Evolutionary conservation across 2,329 filamentous ascomycete genomes (phyloP).

Genomic region (Trichoderma breve): DNA sequence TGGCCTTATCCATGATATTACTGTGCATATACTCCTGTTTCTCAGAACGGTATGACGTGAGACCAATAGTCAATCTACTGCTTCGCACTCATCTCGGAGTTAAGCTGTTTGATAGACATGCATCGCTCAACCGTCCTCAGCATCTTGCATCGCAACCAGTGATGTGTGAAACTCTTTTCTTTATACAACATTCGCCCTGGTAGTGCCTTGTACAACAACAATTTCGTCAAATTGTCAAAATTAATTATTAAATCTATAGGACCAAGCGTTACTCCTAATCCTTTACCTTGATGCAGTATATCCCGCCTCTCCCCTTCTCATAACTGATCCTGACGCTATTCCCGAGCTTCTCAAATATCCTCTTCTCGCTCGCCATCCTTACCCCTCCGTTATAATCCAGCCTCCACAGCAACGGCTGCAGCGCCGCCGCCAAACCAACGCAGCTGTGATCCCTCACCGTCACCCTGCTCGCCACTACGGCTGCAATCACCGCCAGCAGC

Average conservation of each 20-base stretch:
- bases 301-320: neutral
- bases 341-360: conserved; percentile 22
- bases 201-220: too few relatives aligned
- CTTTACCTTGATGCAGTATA: conserved; percentile 11
- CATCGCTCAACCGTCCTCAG: neutral
- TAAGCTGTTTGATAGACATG: neutral
- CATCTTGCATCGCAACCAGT: neutral
- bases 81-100: neutral
- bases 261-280: neutral
- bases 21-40: neutral
- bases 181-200: neutral
- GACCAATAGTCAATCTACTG: neutral
- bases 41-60: neutral
- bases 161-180: neutral
- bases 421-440: conserved; percentile 24
- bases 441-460: conserved; percentile 29
- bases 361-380: conserved; percentile 23
- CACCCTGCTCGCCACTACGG: conserved; percentile 29
- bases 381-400: conserved; percentile 23
- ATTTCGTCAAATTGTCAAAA: neutral
- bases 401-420: conserved; percentile 24
- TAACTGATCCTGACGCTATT: conserved; percentile 1
- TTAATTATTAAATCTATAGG: neutral
- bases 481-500: conserved; percentile 26
- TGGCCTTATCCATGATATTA: neutral